Evolutionary conservation across 805 yeast genomes (phyloP), one percentile per base, ranked within the genome.

Genomic region (Saturnispora silvae): DNA sequence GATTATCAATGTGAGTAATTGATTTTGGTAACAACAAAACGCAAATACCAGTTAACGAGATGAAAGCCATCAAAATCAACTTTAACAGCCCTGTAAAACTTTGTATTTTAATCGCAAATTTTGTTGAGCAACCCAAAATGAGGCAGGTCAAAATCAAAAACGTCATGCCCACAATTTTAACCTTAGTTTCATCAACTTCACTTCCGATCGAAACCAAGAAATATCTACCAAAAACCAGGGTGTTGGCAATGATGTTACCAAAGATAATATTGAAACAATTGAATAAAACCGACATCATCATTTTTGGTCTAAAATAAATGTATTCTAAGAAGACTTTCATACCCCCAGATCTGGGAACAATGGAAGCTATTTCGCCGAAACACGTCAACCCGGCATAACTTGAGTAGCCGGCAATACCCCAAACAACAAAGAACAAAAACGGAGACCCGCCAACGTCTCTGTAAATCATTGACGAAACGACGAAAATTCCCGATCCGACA

Each of bases 401-500:
- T 40, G 77, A 61, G 4, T 68, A 33, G 1, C 78, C 78, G 4
- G 84, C 77, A 9, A 76, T 50, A 3, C 65, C 22, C 92, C 92
- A 81, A 1, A 81, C 69, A 0, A 61, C 41, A 33, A 79, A 68
- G 51, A 78, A 81, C 24, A 78, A 48, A 16, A 65, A 56, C 2
- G 77, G 72, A 8, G 81, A 77, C 11, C 83, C 77, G 19, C 87
- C 87, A 47, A 75, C 72, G 45, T 77, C 80, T 31, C 66, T 67
- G 48, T 72, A 77, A 22, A 81, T 71, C 19, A 77, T 70, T 15
- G 81, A 69, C 0, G 87, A 79, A 1, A 77, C 72, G 6, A 86
- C 78, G 60, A 81, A 77, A 7, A 81, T 80, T 0, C 92, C 92
- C 0, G 86, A 77, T 0, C 94, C 92, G 10, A 81, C 61, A 29